Evolutionary conservation across 2,329 filamentous ascomycete genomes (phyloP).

Genomic region (Grosmannia huntii): DNA sequence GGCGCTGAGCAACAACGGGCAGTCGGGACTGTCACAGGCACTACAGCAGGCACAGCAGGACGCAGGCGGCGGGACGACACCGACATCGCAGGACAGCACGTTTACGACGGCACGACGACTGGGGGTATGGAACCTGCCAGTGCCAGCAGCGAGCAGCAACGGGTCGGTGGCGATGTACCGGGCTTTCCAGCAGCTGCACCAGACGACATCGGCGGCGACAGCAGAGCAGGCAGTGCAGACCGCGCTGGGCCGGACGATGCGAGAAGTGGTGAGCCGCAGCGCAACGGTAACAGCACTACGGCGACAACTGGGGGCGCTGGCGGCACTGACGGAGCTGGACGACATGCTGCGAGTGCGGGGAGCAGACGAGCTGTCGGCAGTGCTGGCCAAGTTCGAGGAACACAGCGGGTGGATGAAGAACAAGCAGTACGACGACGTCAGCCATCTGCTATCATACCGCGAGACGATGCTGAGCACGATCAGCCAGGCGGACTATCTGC

Average conservation of each 20-base stretch:
- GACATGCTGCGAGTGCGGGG: constrained; percentile 55
- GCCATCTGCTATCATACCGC: constrained; percentile 68
- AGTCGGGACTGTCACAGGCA: constrained; percentile 75
- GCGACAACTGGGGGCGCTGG: constrained; percentile 47
- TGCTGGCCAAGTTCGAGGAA: constrained; percentile 49
- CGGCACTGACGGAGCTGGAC: constrained; percentile 68
- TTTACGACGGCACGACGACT: constrained; percentile 70
- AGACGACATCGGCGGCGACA: constrained; percentile 41
- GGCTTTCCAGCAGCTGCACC: constrained; percentile 66
- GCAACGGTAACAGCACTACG: constrained; percentile 39
- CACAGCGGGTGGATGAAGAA: constrained; percentile 71
- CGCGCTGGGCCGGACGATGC: constrained; percentile 49
- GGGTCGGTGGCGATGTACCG: constrained; percentile 64
- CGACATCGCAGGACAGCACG: constrained; percentile 54
- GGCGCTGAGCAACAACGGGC: constrained; percentile 66
- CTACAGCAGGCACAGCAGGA: constrained; percentile 52
- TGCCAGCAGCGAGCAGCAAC: constrained; percentile 46
- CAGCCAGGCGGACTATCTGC: constrained; percentile 54
- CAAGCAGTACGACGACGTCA: constrained; percentile 31
- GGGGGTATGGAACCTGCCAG: constrained; percentile 84
- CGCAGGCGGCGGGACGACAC: constrained; percentile 29
- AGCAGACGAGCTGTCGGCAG: constrained; percentile 44
- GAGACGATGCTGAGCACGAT: constrained; percentile 73
- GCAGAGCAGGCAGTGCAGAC: constrained; percentile 49
- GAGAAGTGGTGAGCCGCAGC: constrained; percentile 34